Percentiles rank a stretch among this genome's conserved stretches.
Conservation (phyloP, 345 rosid genomes). For the Populus deltoides region DNA sequence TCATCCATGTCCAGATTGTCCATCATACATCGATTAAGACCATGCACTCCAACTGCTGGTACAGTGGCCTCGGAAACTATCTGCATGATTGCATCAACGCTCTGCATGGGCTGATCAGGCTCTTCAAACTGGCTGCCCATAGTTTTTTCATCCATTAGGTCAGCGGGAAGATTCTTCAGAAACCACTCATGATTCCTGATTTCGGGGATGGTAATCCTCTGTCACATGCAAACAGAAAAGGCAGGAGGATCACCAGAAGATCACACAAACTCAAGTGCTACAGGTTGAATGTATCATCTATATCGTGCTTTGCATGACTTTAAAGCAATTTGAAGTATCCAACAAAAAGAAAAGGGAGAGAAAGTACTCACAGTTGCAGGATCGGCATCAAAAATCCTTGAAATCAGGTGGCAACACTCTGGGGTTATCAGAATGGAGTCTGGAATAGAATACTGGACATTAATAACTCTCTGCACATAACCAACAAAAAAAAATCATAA, state of each 20-base stretch:
- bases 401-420: slow-evolving; percentile 27
- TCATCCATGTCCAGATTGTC: slow-evolving; percentile 35
- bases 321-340: neutral
- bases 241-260: neutral
- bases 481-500: slow-evolving; percentile 2
- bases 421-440: slow-evolving; percentile 25
- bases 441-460: slow-evolving; percentile 27
- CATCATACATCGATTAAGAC: slow-evolving; percentile 14
- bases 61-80: slow-evolving; percentile 34
- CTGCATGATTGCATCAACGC: slow-evolving; percentile 29
- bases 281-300: neutral
- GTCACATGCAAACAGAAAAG: slow-evolving; percentile 6
- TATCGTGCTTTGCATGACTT: neutral
- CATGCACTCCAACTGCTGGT: slow-evolving; percentile 24
- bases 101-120: slow-evolving; percentile 34
- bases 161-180: slow-evolving; percentile 28
- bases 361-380: slow-evolving; percentile 30
- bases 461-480: slow-evolving; percentile 29
- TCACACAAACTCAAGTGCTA: neutral
- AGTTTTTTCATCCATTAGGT: slow-evolving; percentile 31
- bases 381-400: slow-evolving; percentile 28
- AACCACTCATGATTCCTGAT: slow-evolving; percentile 34
- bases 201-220: slow-evolving; percentile 29
- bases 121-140: slow-evolving; percentile 33
- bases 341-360: neutral